These are phyloP conservation scores for Ophiostoma novo-ulmi DNA, from an alignment of 2,329 filamentous ascomycete species.

Conservation along the genomic window DNA sequence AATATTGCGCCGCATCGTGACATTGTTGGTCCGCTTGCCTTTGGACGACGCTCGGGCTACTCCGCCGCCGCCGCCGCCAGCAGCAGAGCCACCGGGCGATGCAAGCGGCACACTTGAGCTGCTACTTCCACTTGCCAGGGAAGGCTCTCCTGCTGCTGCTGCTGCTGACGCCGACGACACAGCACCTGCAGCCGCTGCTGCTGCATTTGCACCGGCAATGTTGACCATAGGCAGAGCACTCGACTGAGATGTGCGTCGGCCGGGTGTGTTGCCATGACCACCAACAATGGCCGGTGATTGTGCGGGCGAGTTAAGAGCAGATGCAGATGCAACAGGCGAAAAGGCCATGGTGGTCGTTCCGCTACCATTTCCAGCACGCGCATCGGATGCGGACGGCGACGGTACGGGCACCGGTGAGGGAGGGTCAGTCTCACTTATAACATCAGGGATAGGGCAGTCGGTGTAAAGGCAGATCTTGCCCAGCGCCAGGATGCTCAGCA, in stretches of 20 bases:
- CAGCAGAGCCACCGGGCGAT: not conserved
- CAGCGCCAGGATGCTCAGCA: slow-evolving; percentile 76
- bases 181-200: not conserved
- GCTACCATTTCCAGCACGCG: not conserved
- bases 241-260: slow-evolving; percentile 52
- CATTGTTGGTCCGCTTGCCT: slow-evolving; percentile 8
- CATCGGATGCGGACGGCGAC: slow-evolving; percentile 27
- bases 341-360: slow-evolving; percentile 42
- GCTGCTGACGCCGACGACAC: not conserved
- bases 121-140: not conserved
- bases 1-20: slow-evolving; percentile 52
- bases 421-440: slow-evolving; percentile 45
- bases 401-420: slow-evolving; percentile 19
- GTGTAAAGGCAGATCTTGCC: slow-evolving; percentile 70
- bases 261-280: slow-evolving; percentile 42
- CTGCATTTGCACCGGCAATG: slow-evolving; percentile 9
- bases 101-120: not conserved
- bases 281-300: slow-evolving; percentile 42
- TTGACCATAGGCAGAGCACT: slow-evolving; percentile 27
- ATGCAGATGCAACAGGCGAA: slow-evolving; percentile 30
- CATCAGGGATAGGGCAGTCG: slow-evolving; percentile 49
- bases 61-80: slow-evolving; percentile 9
- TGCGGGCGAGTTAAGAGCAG: slow-evolving; percentile 49
- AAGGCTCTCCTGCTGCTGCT: not conserved
- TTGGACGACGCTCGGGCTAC: not conserved